Evolutionary conservation across 2,329 filamentous ascomycete species (phyloP).

Genomic region (Cercospora sojina): DNA sequence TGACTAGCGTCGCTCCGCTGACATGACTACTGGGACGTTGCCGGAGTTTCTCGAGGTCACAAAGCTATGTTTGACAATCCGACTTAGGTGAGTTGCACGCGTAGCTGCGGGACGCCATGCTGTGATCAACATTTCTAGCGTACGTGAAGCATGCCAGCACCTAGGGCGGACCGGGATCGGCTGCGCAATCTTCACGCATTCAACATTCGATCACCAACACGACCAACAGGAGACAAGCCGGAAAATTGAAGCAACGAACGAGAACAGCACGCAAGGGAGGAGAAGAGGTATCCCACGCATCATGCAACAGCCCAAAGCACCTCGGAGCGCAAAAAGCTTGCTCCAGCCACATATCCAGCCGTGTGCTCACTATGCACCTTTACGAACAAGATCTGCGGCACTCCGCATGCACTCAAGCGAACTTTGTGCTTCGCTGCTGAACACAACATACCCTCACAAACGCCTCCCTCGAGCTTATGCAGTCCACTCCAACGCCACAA

Average conservation of each 20-base stretch:
- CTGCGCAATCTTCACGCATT: neutral
- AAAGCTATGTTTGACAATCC: constrained; percentile 1
- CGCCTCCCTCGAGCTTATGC: neutral
- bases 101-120: neutral
- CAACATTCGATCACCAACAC: neutral
- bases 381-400: constrained; percentile 2
- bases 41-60: neutral
- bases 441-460: neutral
- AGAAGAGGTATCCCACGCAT: neutral
- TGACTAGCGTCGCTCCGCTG: neutral
- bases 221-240: neutral
- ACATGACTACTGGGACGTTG: neutral
- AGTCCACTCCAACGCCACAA: constrained; percentile 10
- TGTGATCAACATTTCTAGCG: neutral
- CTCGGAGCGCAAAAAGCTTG: constrained; percentile 1
- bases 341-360: neutral
- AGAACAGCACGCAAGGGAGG: neutral
- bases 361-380: neutral
- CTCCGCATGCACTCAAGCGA: constrained; percentile 1
- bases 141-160: neutral
- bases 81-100: neutral
- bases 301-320: neutral
- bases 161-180: neutral
- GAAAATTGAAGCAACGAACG: neutral
- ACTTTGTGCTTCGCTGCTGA: neutral